Evolutionary conservation across 148 eudicot genomes (phyloP), one percentile per base, ranked within the genome.

Genomic region (Salicornia ramosissima): DNA sequence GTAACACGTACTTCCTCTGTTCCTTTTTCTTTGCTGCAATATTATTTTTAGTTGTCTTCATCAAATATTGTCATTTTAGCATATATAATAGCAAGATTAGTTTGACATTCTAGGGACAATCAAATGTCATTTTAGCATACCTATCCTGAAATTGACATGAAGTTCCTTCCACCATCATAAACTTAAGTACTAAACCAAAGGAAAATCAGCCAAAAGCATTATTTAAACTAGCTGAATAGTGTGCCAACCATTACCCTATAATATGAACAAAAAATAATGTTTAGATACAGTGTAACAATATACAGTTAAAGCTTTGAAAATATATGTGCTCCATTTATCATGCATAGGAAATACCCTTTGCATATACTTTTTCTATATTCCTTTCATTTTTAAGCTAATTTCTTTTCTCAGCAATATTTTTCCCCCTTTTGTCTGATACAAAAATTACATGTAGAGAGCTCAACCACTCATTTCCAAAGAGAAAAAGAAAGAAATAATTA

Each of bases 341-440:
- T 64, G 62, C 63, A 64, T 40, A 22, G 61, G 43, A 57, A 77
- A 31, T 72, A 72, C 19, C 69, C 76, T 71, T 52, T 59, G 69
- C 54, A 54, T 77, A 69, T 68, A 58, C 57, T 72, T 73, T 77
- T 72, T 77, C 73, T 80, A 73, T 71, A 74, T 60, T 40, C 61
- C 63, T 75, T 75, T 75, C 66, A 67, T 53, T 54, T 51, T 18
- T 47, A 68, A 36, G 42, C 57, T 31, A 63, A 39, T 64, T 62
- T 62, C 65, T 71, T 78, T 75, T 57, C 81, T 78, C 78, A 64
- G 53, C 79, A 71, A 61, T 78, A 78, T 59, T 53, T 30, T 56
- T 74, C 50, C 58, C 34, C 58, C 34, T 28, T 56, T 53, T 47
- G 51, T 46, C 51, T 28, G 40, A 60, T 54, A 71, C 68, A 74